A percentile compares a stretch with the other conserved stretches of the same genome.
Evolutionary conservation across 1,284 basidiomycete species (phyloP).

Genomic region (Ceratobasidium sp.): DNA sequence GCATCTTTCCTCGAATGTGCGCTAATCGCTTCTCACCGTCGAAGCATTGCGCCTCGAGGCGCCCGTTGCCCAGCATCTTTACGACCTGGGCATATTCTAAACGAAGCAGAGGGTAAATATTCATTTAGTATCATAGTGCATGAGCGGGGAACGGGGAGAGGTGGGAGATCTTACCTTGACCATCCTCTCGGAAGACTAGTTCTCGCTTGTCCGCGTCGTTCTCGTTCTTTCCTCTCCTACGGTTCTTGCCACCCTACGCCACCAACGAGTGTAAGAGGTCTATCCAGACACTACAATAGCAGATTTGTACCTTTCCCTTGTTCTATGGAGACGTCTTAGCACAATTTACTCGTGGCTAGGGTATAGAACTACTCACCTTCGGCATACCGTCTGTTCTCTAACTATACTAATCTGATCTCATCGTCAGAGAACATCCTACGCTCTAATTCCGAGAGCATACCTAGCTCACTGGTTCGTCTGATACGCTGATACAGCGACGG

Average conservation of each 20-base stretch:
- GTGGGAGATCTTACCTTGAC: conserved; percentile 87
- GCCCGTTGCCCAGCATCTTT: conserved; percentile 99
- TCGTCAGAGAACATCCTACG: too few species aligned
- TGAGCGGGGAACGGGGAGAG: too few species aligned
- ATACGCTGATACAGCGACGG: conserved; percentile 15
- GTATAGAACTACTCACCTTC: conserved; percentile 29
- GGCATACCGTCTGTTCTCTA: conserved; percentile 34
- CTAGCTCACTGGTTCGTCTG: neutral
- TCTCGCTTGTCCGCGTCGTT: conserved; percentile 99
- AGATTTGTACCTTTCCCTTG: conserved; percentile 77
- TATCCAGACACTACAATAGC: neutral
- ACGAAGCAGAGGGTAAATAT: neutral
- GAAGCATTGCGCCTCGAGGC: conserved; percentile 96
- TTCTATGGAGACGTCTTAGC: conserved; percentile 64
- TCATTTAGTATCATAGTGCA: neutral
- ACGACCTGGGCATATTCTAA: conserved; percentile 96
- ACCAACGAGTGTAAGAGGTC: conserved; percentile 19
- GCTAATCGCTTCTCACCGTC: conserved; percentile 98
- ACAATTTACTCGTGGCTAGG: conserved; percentile 18
- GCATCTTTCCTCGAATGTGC: conserved; percentile 99
- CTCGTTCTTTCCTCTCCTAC: conserved; percentile 99
- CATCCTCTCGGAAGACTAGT: conserved; percentile 98
- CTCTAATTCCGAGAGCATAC: neutral
- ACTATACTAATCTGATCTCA: neutral
- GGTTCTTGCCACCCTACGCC: conserved; percentile 95